These are phyloP conservation scores for Aureobasidium sp. DNA, from an alignment of 2,329 filamentous ascomycete species.

Conservation along the genomic window DNA sequence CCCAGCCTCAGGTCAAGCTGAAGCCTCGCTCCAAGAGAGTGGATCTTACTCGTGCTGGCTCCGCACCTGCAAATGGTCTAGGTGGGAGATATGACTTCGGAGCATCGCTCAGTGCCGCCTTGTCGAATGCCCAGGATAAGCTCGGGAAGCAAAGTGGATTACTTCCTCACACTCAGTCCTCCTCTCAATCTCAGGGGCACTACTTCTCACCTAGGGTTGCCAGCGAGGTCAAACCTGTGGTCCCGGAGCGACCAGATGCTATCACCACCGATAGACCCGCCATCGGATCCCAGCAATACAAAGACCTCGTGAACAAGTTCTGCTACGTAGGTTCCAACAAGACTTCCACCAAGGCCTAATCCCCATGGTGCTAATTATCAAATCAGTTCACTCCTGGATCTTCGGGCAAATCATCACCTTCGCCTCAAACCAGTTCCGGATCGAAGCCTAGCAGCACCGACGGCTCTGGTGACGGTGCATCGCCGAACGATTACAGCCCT, in stretches of 20 bases:
- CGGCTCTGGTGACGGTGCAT: constrained; percentile 9
- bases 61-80: constrained; percentile 52
- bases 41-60: constrained; percentile 48
- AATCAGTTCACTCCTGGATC: constrained; percentile 15
- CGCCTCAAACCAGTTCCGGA: constrained; percentile 11
- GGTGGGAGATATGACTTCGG: constrained; percentile 93
- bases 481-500: constrained; percentile 8
- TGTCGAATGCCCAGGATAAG: constrained; percentile 62
- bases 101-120: constrained; percentile 78
- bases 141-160: constrained; percentile 48
- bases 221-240: constrained; percentile 27
- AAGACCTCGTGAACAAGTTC: constrained; percentile 97
- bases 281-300: constrained; percentile 82
- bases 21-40: constrained; percentile 57
- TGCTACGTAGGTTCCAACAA: constrained; percentile 85
- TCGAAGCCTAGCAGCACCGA: constrained; percentile 9
- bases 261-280: constrained; percentile 54
- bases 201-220: constrained; percentile 17
- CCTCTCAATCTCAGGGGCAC: neutral
- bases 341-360: constrained; percentile 26
- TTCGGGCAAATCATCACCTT: constrained; percentile 15
- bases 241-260: constrained; percentile 42
- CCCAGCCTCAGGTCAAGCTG: constrained; percentile 48
- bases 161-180: constrained; percentile 17
- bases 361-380: constrained; percentile 31